Evolutionary conservation across 192 early-diverging fungal species (phyloP).

Genomic region (Phlyctochytrium planicorne): DNA sequence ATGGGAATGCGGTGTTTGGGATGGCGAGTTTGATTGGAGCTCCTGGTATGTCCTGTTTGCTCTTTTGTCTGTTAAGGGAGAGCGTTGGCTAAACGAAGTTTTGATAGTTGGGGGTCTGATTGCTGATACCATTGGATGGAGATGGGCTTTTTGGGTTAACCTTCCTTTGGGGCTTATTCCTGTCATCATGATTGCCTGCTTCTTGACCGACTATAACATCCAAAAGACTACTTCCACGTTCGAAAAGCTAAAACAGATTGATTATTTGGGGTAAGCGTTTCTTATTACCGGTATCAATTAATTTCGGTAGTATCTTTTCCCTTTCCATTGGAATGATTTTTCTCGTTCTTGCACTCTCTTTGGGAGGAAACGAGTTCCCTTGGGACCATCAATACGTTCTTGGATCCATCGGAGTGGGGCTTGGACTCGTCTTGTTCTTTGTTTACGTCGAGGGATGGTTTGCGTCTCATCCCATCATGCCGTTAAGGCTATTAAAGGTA

Average conservation of each 20-base stretch:
- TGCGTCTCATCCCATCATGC: slow-evolving; percentile 16
- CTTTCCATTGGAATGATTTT: neutral
- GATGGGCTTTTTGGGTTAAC: slow-evolving; percentile 25
- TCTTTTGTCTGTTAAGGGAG: no score
- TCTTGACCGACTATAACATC: slow-evolving; percentile 5
- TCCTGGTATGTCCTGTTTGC: no score
- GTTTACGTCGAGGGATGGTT: slow-evolving; percentile 11
- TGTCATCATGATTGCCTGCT: slow-evolving; percentile 7
- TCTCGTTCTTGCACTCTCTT: slow-evolving; percentile 1
- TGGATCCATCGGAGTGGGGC: slow-evolving; percentile 7
- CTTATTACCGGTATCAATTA: no score
- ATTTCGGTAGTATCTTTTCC: neutral
- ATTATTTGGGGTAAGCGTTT: no score
- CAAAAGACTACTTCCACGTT: no score
- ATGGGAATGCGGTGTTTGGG: slow-evolving; percentile 19
- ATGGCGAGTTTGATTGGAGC: slow-evolving; percentile 14
- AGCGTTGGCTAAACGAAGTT: no score
- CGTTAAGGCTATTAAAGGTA: slow-evolving; percentile 7
- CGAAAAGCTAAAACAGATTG: neutral
- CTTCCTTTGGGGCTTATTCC: slow-evolving; percentile 15
- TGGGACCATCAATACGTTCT: slow-evolving; percentile 7
- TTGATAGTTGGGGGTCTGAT: neutral
- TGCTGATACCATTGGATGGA: neutral
- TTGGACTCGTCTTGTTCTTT: slow-evolving; percentile 8
- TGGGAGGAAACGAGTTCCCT: slow-evolving; percentile 18